Base-by-base conservation (phyloP, 2,329 filamentous ascomycete genomes). In the Fusarium pseudoanthophilum region DNA sequence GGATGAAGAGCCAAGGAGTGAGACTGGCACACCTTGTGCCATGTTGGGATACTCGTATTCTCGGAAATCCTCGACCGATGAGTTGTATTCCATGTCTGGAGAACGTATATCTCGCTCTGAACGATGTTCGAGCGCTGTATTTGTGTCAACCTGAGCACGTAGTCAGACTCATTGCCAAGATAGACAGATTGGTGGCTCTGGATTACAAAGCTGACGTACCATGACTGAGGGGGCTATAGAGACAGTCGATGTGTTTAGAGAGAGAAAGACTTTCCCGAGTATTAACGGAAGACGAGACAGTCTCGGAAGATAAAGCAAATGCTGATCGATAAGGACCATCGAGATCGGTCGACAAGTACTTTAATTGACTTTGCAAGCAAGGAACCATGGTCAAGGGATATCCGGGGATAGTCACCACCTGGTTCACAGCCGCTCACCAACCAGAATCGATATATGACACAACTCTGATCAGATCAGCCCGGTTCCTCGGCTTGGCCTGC, bases 41-140 rank as follows among this genome's bases (percentile, higher is more conserved):
- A 78, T 75, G 42, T 78, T 78, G 16, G 76, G 76, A 71, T 78
- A 78, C 39, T 78, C 76, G 8, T 78, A 66, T 64, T 78, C 74
- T 30, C 76, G 72, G 42, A 78, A 77, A 28, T 64, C 72, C 5
- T 78, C 76, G 11, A 78, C 70, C 9, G 70, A 59, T 16, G 72
- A 59, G 40, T 78, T 78, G 57, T 78, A 78, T 45, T 78, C 72
- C 75, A 77, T 77, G 39, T 20, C 32, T 59, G 49, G 57, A 16
- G 65, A 48, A 30, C 30, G 43, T 18, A 62, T 49, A 26, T 63
- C 40, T 34, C 69, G 65, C 20, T 58, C 61, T n/a, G 65, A 67
- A 18, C 64, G 67, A 8, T 59, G 62, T 24, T 72, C 28, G 42
- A 73, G 58, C 26, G 65, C 49, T 30, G 56, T 64, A 20, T 52